Evolutionary conservation across 768 basidiomycete genomes (phyloP), one percentile per base, ranked within the genome.

Genomic region (Rhodocollybia butyracea): DNA sequence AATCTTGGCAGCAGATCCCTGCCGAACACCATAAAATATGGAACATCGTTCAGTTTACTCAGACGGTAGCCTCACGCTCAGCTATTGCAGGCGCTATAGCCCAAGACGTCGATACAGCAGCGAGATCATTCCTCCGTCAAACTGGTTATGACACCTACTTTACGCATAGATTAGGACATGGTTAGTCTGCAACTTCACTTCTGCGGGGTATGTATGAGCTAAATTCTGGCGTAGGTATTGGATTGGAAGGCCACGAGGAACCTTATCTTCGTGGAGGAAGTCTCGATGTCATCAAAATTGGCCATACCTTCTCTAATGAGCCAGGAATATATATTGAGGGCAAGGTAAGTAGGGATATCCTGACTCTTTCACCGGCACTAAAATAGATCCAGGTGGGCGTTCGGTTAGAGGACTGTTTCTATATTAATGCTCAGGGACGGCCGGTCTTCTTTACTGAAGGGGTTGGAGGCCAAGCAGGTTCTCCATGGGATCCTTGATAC

Each of bases 321-420:
- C 92, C 91, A 3, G 86, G 86, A 2, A 70, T 88, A 27, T 89
- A 91, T 68, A 85, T 88, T 55, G 83, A 84, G 59, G 84, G 81
- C 40, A 70, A 86, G 72, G 87, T 84, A 59, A 21, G 73, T 30
- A 8, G 13, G 11, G 8, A 8, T 48, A 58, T 57, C 21, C 46
- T 58, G 24, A 45, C 26, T 45, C 22, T 15, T 12, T 27, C 12
- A 24, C 19, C 19, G 15, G 46, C 52, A 51, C 47, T 55, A 62
- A 8, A 55, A n/a, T n/a, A n/a, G n/a, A n/a, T n/a, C n/a, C n/a
- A 88, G 85, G 77, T 91, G 26, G 91, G 92, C 1, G 79, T 94
- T 17, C 80, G 91, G 41, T 69, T 95, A 51, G 91, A 94, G 65
- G 93, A 94, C 63, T 94, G 91, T 63, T 87, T 90, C 63, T 86